Percentiles rank a stretch among this genome's conserved stretches.
Evolutionary conservation across 495 filamentous ascomycete genomes (phyloP).

Genomic region (Recurvomyces mirabilis): DNA sequence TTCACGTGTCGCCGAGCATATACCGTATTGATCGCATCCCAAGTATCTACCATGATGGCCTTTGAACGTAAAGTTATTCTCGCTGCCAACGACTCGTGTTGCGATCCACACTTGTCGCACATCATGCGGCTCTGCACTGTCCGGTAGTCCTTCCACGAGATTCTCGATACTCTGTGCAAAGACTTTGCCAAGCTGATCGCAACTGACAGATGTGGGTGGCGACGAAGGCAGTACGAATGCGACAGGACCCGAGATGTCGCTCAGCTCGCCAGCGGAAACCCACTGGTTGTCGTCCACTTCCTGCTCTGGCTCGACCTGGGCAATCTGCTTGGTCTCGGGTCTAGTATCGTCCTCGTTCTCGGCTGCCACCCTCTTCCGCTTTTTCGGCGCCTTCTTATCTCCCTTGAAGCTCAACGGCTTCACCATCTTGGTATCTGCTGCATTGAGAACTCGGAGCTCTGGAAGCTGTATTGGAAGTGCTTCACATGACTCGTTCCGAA

Average conservation of each 20-base stretch:
- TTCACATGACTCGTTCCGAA: background rate
- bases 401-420: constrained; percentile 91
- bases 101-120: constrained; percentile 93
- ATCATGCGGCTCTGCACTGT: constrained; percentile 83
- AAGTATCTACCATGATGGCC: constrained; percentile 81
- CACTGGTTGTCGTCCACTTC: constrained; percentile 60
- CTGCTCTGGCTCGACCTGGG: constrained; percentile 28
- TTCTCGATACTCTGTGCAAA: constrained; percentile 74
- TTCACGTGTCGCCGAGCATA: constrained; percentile 62
- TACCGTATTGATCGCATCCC: constrained; percentile 69
- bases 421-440: constrained; percentile 49
- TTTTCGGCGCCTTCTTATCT: constrained; percentile 79
- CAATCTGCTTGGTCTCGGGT: constrained; percentile 33
- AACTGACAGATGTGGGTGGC: constrained; percentile 59
- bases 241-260: constrained; percentile 75
- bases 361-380: constrained; percentile 58
- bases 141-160: constrained; percentile 63
- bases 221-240: constrained; percentile 66
- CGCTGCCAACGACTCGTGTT: constrained; percentile 70
- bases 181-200: constrained; percentile 73
- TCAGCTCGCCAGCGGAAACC: constrained; percentile 68
- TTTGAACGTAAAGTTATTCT: constrained; percentile 65
- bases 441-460: no score
- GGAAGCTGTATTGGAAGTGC: no score
- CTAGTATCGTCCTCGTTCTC: constrained; percentile 28